Percentiles rank a stretch among this genome's conserved stretches.
These are phyloP conservation scores for Striga asiatica DNA, from an alignment of 257 asterid species.

Conservation along the genomic window DNA sequence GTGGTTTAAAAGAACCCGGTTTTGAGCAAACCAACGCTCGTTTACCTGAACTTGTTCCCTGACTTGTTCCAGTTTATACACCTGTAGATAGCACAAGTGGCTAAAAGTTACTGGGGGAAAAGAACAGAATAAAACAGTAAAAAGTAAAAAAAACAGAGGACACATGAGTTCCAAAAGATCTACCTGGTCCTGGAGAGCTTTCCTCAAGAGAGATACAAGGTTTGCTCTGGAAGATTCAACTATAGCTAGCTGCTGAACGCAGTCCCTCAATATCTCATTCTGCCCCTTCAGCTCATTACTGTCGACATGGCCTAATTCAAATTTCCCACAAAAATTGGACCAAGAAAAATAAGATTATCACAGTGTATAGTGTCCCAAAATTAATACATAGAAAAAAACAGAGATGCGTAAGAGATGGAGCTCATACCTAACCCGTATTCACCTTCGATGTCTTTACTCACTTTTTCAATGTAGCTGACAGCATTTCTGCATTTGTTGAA, in stretches of 20 bases:
- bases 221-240: slow-evolving; percentile 62
- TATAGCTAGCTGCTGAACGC: slow-evolving; percentile 49
- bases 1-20: too few species aligned
- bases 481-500: slow-evolving; percentile 56
- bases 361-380: not conserved
- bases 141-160: not conserved
- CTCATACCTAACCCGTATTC: slow-evolving; percentile 46
- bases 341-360: not conserved
- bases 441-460: slow-evolving; percentile 48
- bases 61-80: slow-evolving; percentile 66
- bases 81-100: slow-evolving; percentile 28
- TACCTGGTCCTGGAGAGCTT: slow-evolving; percentile 87
- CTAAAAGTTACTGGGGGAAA: slow-evolving; percentile 11
- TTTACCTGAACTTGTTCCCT: slow-evolving; percentile 80
- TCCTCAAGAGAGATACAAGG: slow-evolving; percentile 61
- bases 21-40: too few species aligned
- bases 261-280: slow-evolving; percentile 50
- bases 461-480: slow-evolving; percentile 56
- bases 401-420: slow-evolving; percentile 9
- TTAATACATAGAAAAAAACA: not conserved
- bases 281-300: slow-evolving; percentile 74
- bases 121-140: too few species aligned
- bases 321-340: slow-evolving; percentile 16
- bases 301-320: slow-evolving; percentile 17
- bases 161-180: slow-evolving; percentile 2